These are phyloP conservation scores for Pyricularia pennisetigena DNA, from an alignment of 2,329 filamentous ascomycete species.

Conservation along the genomic window DNA sequence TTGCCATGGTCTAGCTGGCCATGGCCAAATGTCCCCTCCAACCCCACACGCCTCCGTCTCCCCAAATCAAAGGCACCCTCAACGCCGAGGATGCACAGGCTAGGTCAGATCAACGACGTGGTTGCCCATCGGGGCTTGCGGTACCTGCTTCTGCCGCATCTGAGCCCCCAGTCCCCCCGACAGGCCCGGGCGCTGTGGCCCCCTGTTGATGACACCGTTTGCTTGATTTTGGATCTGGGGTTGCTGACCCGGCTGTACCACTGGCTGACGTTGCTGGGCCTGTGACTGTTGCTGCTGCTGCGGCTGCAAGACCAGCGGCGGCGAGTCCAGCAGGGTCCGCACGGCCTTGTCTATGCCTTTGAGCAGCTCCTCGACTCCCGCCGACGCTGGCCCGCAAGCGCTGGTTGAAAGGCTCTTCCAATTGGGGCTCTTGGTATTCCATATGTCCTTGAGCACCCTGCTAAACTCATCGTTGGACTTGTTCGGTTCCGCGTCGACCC, in stretches of 20 bases:
- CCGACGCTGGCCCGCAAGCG: slow-evolving; percentile 30
- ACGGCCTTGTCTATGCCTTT: slow-evolving; percentile 36
- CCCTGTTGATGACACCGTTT: background rate
- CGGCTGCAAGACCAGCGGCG: slow-evolving; percentile 4
- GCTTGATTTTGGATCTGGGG: background rate
- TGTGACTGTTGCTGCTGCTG: background rate
- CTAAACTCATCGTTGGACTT: slow-evolving; percentile 24
- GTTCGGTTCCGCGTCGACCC: slow-evolving; percentile 18
- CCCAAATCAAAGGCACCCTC: background rate
- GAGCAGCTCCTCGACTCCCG: slow-evolving; percentile 35
- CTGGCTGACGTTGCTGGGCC: slow-evolving; percentile 1
- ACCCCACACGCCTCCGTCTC: background rate
- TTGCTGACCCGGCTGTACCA: background rate
- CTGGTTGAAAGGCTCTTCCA: slow-evolving; percentile 39
- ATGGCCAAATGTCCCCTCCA: background rate
- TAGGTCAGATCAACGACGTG: slow-evolving; percentile 3
- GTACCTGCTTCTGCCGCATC: slow-evolving; percentile 3
- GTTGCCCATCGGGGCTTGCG: background rate
- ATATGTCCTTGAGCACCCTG: slow-evolving; percentile 31
- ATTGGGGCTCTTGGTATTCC: slow-evolving; percentile 30
- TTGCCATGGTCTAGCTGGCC: background rate
- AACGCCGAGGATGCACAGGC: background rate
- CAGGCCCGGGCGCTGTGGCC: background rate
- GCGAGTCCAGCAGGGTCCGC: slow-evolving; percentile 19
- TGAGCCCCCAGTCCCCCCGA: background rate